phyloP scores from a whole-genome alignment of 2,329 filamentous ascomycete genomes.

The Zymoseptoria tritici region DNA sequence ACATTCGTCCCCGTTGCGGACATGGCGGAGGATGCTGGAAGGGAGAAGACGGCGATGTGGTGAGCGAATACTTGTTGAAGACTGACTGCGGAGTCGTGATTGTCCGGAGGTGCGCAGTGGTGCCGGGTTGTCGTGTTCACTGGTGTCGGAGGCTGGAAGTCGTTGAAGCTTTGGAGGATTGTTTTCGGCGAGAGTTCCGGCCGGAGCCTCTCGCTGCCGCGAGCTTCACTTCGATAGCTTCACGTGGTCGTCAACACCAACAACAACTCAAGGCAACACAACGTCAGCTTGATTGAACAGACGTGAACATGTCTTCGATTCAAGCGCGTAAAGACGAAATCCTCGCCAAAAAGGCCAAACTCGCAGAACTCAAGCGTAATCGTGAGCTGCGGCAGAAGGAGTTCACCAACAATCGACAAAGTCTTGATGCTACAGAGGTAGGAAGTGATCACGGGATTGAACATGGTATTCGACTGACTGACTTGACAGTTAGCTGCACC shows the following conservation, averaged over 20 bases:
- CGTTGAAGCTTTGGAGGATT: neutral
- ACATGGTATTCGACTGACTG: constrained; percentile 18
- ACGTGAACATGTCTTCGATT: constrained; percentile 25
- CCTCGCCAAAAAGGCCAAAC: constrained; percentile 90
- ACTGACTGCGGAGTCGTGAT: neutral
- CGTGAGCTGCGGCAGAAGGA: constrained; percentile 76
- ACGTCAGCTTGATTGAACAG: neutral
- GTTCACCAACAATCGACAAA: constrained; percentile 61
- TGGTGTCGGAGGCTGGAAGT: neutral
- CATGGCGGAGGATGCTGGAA: constrained; percentile 24
- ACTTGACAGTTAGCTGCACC: constrained; percentile 56
- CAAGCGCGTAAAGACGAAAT: constrained; percentile 90
- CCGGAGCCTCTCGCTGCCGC: neutral
- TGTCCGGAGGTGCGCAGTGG: neutral
- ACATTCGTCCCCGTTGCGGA: constrained; percentile 48
- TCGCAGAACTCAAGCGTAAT: constrained; percentile 90
- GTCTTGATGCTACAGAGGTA: constrained; percentile 66
- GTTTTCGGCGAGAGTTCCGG: too few species aligned
- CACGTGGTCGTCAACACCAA: neutral
- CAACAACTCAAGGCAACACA: neutral
- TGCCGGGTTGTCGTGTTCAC: neutral
- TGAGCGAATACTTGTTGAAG: neutral
- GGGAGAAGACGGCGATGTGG: constrained; percentile 2
- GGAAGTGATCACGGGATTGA: constrained; percentile 2
- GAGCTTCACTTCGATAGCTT: neutral